Evolutionary conservation across 306 rosid genomes (phyloP), one percentile per base, ranked within the genome.

Genomic region (Oxytropis ochrocephala): DNA sequence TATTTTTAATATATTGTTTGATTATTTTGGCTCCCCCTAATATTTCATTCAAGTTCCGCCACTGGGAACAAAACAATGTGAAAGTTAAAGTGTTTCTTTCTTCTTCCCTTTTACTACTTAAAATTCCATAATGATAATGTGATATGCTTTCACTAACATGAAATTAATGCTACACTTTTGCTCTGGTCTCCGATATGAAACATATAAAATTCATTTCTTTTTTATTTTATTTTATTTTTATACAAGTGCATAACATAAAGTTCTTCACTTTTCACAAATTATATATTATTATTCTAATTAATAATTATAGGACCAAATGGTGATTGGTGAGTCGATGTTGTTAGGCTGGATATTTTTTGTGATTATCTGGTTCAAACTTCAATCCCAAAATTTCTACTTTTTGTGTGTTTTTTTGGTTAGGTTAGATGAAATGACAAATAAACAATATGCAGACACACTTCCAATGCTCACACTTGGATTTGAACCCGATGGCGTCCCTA

Each of bases 121-220:
- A 33, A 33, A 12, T 13, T 33, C n/a, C 44, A 33, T 4, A n/a
- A 75, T 67, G 17, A 57, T 4, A n/a, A 75, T 67, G 17, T 47
- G 44, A 49, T 59, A 12, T 24, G 48, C 38, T 76, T 67, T 75
- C n/a, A 3, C 57, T 5, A 16, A 4, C 65, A 29, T 19, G 43
- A 60, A 60, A 51, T 32, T 61, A 69, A 76, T 49, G 75, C 7
- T 10, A 7, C 17, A 41, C 71, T 69, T 70, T 52, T 16, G 41
- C 29, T 55, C 27, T 70, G 27, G 52, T 50, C 13, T 77, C 61
- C 77, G 64, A 32, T 63, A 21, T 70, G 30, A 53, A 63, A 70
- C 49, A 54, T 53, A 32, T 32, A 30, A 55, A 52, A 62, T 39
- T 50, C 46, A 0, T 30, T 27, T 74, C 11, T 14, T 38, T 35